Base-by-base conservation (phyloP, 345 rosid genomes). In the Salix suchowensis region DNA sequence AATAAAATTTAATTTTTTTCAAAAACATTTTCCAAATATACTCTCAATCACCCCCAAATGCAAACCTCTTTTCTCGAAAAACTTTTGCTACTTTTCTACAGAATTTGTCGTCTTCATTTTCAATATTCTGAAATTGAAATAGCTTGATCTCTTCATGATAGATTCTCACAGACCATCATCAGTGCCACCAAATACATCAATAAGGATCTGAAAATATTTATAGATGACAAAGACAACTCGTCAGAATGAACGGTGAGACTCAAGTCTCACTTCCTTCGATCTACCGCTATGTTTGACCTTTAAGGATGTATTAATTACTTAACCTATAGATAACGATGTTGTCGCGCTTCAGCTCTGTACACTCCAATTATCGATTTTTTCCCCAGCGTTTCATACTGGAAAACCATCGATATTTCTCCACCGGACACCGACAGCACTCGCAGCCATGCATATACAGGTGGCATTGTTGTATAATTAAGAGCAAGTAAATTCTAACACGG, bases 141-240 rank as follows among this genome's bases (percentile, higher is more conserved):
- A 5, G 58, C 58, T 52, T 6, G 8, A 52, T 52, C 23, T 52
- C 23, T 6, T 52, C 23, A 2, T 6, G 19, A 6, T 52, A 52
- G 19, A 52, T 52, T 19, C 58, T 52, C 23, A 19, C 58, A 2
- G 2, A 19, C 4, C n/a, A 54, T 19, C 3, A 54, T 19, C 24
- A 6, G 0, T 19, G 6, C 0, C 9, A 13, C 4, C n/a, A 55
- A 55, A 28, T 30, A 9, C 26, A 18, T 15, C 4, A 26, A 30
- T 0, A 12, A 70, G 44, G 37, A 1, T 52, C 7, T 36, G 7
- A 65, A 71, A 68, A 70, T 67, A 40, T 71, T 74, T 73, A 16
- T 54, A 28, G 48, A 69, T 5, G 67, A 74, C 10, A 60, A 16
- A 10, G 36, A 52, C 74, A 77, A 61, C 78, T 72, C 74, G 65